Conservation (phyloP, 2,329 filamentous ascomycete species). For the Septoria linicola region DNA sequence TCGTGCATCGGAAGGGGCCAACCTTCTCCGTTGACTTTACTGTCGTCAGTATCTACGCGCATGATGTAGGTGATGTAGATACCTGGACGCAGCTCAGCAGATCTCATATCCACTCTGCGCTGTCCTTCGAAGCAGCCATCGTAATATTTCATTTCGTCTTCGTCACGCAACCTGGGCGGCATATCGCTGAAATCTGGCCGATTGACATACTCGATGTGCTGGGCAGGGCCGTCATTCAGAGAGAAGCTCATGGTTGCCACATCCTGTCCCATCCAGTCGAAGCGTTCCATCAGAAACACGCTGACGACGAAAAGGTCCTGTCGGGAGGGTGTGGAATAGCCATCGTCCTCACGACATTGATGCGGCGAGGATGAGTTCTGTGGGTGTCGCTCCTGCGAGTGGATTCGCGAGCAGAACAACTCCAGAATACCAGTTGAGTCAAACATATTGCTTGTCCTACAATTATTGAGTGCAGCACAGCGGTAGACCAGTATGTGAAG, state of each 20-base stretch:
- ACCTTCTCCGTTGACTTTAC: constrained; percentile 7
- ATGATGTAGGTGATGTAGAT: neutral
- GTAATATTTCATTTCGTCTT: constrained; percentile 4
- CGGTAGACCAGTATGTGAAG: neutral
- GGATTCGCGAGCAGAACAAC: constrained; percentile 15
- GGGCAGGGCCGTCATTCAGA: constrained; percentile 3
- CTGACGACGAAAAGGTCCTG: constrained; percentile 11
- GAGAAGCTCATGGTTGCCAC: constrained; percentile 4
- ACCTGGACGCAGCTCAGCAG: constrained; percentile 10
- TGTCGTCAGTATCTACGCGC: neutral
- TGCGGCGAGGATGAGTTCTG: too few relatives aligned
- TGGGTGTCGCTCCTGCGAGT: constrained; percentile 5
- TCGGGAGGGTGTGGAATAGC: neutral
- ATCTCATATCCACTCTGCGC: constrained; percentile 4
- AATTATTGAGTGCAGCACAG: too few relatives aligned
- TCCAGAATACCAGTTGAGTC: constrained; percentile 16
- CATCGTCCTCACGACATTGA: neutral
- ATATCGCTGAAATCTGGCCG: neutral
- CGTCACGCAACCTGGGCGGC: neutral
- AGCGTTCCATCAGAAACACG: constrained; percentile 16
- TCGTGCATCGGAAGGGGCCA: constrained; percentile 12
- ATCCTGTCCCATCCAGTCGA: constrained; percentile 18
- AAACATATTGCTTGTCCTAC: constrained; percentile 6
- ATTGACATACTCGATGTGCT: neutral
- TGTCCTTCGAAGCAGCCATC: constrained; percentile 11